Base-by-base conservation (phyloP, 345 rosid genomes). In the Euphorbia lathyris region DNA sequence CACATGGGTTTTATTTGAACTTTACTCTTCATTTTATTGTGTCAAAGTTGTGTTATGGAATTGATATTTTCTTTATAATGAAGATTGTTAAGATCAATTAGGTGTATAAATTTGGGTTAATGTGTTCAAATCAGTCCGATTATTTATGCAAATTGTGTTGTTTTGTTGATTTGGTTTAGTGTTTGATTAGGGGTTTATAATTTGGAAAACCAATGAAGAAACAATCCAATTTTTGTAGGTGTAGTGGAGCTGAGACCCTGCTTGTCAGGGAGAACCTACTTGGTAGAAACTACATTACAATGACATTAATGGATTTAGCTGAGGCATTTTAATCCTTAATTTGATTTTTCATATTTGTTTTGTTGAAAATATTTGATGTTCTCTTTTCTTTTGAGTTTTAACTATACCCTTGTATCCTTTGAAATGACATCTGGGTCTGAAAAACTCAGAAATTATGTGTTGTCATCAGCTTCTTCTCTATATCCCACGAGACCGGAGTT, bases 401-500 rank as follows among this genome's bases (percentile, higher is more conserved):
- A 84, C 87, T 84, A 86, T 83, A 68, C 84, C 40, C 83, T 62
- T 17, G 20, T 36, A 7, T 58, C 60, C 29, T 6, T 29, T 0
- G 4, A 0, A 8, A 1, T 48, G 69, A 82, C 32, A 52, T 19
- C 45, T 32, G 87, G 63, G 87, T 77, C 90, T 88, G 88, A 83
- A 78, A 76, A 84, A 80, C 90, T 86, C 90, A 66, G 3, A 86
- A 1, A 84, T 42, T 58, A 20, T 26, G 85, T 81, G 93, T 84
- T 86, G 86, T 78, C 90, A 86, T 88, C 90, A 88, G 88, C 92
- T 88, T 83, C 88, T 48, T 86, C 84, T 81, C 81, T 38, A 9
- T 3, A 26, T 43, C 38, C 45, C 61, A 83, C 80, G 81, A 70
- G 86, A 57, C 67, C n/a, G 87, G 88, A 88, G 86, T 86, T 81